Conservation (phyloP, 371 early-diverging fungal genomes). For the Mucor ambiguus region DNA sequence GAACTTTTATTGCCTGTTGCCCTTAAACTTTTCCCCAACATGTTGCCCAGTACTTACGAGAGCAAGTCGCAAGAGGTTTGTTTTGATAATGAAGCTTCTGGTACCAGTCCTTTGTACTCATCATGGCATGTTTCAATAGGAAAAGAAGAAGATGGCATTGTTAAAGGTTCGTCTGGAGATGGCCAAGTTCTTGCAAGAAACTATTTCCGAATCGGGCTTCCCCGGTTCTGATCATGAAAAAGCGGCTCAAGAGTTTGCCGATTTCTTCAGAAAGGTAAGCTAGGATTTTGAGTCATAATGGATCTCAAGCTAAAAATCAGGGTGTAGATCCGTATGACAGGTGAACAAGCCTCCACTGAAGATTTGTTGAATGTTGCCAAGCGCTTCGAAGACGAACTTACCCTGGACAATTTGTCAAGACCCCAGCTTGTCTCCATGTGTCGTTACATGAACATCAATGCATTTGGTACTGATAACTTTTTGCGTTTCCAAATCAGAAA, state of each 20-base stretch:
- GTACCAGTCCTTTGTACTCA: background rate
- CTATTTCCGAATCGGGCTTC: constrained; percentile 86
- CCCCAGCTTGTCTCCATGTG: constrained; percentile 95
- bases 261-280: constrained; percentile 78
- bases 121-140: constrained; percentile 47
- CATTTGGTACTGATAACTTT: constrained; percentile 95
- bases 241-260: constrained; percentile 79
- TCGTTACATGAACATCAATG: constrained; percentile 91
- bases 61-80: constrained; percentile 78
- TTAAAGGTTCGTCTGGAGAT: constrained; percentile 91
- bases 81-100: background rate
- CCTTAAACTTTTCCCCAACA: constrained; percentile 94
- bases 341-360: constrained; percentile 81
- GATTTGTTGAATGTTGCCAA: constrained; percentile 85
- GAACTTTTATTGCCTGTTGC: constrained; percentile 92
- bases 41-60: constrained; percentile 96
- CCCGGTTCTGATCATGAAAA: constrained; percentile 59
- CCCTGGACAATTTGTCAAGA: constrained; percentile 90
- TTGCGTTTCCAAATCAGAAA: constrained; percentile 89
- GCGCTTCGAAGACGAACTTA: constrained; percentile 90
- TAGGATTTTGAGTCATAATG: constrained; percentile 4
- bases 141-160: constrained; percentile 89
- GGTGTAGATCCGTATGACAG: constrained; percentile 81
- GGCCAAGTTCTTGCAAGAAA: constrained; percentile 94
- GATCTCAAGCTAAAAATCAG: background rate